These are phyloP conservation scores for Aspergillus glaucus DNA, from an alignment of 2,329 filamentous ascomycete genomes.

Conservation along the genomic window DNA sequence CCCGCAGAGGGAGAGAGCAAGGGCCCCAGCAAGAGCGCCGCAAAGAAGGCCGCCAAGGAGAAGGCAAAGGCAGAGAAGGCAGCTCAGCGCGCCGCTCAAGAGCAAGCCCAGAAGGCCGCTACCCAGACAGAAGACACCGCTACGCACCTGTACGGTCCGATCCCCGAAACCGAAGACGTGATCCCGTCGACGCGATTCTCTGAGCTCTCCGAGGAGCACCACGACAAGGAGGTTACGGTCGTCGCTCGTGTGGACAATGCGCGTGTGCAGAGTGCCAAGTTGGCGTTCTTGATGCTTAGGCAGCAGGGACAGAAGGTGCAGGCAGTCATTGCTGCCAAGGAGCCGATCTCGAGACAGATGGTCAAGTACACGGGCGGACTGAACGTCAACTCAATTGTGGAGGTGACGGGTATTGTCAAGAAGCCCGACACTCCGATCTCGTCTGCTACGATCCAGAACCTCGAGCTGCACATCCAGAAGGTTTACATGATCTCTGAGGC, in stretches of 20 bases:
- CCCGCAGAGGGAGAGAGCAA: slow-evolving; percentile 32
- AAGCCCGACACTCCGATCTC: slow-evolving; percentile 82
- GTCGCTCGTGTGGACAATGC: slow-evolving; percentile 81
- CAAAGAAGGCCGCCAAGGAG: slow-evolving; percentile 84
- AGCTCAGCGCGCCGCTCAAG: slow-evolving; percentile 62
- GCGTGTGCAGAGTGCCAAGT: slow-evolving; percentile 81
- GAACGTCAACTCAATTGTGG: slow-evolving; percentile 73
- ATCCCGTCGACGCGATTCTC: slow-evolving; percentile 56
- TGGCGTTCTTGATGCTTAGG: slow-evolving; percentile 81
- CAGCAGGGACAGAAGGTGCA: slow-evolving; percentile 75
- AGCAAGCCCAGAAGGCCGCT: slow-evolving; percentile 62
- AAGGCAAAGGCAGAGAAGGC: slow-evolving; percentile 84
- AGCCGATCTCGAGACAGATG: slow-evolving; percentile 72
- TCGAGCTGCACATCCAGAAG: slow-evolving; percentile 84
- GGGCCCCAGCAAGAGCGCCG: slow-evolving; percentile 63
- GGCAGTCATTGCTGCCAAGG: slow-evolving; percentile 63
- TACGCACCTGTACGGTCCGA: slow-evolving; percentile 73
- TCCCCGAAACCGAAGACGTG: slow-evolving; percentile 53
- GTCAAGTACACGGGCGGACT: slow-evolving; percentile 80
- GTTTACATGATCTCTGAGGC: slow-evolving; percentile 69
- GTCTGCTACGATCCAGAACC: slow-evolving; percentile 70
- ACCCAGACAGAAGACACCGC: slow-evolving; percentile 54
- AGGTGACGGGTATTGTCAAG: slow-evolving; percentile 73
- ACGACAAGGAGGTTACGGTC: slow-evolving; percentile 67
- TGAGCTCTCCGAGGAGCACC: slow-evolving; percentile 51